Evolutionary conservation across 2,329 filamentous ascomycete genomes (phyloP).

Genomic region (Colletotrichum sp.): DNA sequence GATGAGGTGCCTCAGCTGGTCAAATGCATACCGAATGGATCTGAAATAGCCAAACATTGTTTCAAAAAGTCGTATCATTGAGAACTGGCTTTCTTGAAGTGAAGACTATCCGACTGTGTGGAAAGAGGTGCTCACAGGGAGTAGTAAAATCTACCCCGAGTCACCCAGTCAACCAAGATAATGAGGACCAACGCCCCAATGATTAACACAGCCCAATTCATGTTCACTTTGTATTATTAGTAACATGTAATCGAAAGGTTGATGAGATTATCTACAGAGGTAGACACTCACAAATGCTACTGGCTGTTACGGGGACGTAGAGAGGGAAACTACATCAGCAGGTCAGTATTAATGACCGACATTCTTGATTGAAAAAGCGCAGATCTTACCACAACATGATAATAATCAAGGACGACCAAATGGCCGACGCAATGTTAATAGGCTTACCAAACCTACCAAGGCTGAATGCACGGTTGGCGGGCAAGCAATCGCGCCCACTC

Average conservation of each 20-base stretch:
- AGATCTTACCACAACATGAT: not conserved
- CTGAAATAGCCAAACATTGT: not conserved
- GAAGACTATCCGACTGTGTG: not conserved
- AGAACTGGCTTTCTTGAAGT: not conserved
- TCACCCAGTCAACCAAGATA: not conserved
- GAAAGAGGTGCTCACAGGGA: not conserved
- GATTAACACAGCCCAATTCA: not conserved
- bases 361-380: not conserved
- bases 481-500: not conserved
- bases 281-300: not conserved
- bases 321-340: not conserved
- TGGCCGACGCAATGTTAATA: not conserved
- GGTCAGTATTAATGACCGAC: not conserved
- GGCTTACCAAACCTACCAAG: not conserved
- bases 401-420: not conserved
- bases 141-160: not conserved
- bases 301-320: not conserved
- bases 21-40: not conserved
- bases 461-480: not conserved
- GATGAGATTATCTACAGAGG: not conserved
- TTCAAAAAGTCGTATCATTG: not conserved
- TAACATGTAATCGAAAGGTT: not conserved
- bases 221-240: not conserved
- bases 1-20: not conserved
- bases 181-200: not conserved